phyloP scores from a whole-genome alignment of 768 basidiomycete genomes.

The Cyclocybe cylindracea region DNA sequence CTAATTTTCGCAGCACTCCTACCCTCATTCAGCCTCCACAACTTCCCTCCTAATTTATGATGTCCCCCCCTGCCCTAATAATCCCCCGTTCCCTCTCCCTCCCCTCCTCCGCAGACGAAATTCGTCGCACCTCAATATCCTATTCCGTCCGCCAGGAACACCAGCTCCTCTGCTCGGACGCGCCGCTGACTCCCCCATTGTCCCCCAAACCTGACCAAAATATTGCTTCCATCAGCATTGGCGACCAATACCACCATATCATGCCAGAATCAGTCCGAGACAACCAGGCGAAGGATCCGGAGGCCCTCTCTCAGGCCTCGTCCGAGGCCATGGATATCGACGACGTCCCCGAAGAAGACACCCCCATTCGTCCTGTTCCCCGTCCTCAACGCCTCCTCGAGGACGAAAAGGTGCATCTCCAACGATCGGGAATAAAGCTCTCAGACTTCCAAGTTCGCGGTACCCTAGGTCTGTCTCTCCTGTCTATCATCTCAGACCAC shows the following conservation, averaged over 20 bases:
- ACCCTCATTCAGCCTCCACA: slow-evolving; percentile 1
- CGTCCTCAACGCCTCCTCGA: slow-evolving; percentile 64
- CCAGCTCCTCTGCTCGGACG: slow-evolving; percentile 47
- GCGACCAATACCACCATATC: slow-evolving; percentile 14
- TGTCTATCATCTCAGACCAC: slow-evolving; percentile 1
- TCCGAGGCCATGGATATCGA: slow-evolving; percentile 24
- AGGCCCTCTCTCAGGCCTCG: slow-evolving; percentile 7
- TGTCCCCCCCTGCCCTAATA: slow-evolving; percentile 24
- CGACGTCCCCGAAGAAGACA: slow-evolving; percentile 18
- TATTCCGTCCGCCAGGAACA: slow-evolving; percentile 32
- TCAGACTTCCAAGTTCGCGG: slow-evolving; percentile 84
- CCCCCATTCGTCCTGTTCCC: slow-evolving; percentile 16
- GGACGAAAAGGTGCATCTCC: slow-evolving; percentile 68
- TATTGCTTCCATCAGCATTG: slow-evolving; percentile 8
- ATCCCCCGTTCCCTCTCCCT: slow-evolving; percentile 35
- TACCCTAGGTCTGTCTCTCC: slow-evolving; percentile 59
- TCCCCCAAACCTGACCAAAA: slow-evolving; percentile 47
- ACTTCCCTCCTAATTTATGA: slow-evolving; percentile 13
- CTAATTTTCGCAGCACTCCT: slow-evolving; percentile 5
- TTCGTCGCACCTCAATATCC: slow-evolving; percentile 23
- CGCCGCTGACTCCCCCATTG: slow-evolving; percentile 72
- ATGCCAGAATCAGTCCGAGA: slow-evolving; percentile 1
- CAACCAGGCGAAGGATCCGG: slow-evolving; percentile 6
- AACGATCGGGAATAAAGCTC: slow-evolving; percentile 59
- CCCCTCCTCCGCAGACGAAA: slow-evolving; percentile 25